Evolutionary conservation across 805 yeast genomes (phyloP).

Genomic region (Spathaspora girioi): DNA sequence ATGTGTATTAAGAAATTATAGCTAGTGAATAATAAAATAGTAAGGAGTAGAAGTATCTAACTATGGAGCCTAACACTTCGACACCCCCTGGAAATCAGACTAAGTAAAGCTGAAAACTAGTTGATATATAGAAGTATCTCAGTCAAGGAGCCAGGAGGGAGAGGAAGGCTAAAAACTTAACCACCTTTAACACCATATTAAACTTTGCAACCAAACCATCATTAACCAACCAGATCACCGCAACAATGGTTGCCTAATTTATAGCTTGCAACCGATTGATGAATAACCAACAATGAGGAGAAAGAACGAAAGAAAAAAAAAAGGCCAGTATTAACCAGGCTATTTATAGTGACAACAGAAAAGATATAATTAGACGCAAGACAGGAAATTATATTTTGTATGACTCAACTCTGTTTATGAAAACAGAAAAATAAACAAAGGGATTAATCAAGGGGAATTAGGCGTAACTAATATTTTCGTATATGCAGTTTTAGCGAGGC

Average conservation of each 20-base stretch:
- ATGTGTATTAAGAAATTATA: not conserved
- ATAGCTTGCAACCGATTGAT: not conserved
- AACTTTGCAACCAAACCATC: not conserved
- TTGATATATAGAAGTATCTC: constrained; percentile 1
- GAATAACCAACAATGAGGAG: not conserved
- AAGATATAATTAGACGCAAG: no score
- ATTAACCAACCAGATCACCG: not conserved
- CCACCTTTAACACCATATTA: not conserved
- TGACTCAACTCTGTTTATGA: not conserved
- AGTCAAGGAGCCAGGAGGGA: not conserved
- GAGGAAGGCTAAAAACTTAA: no score
- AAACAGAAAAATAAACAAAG: not conserved
- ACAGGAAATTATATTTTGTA: not conserved
- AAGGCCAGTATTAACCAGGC: not conserved
- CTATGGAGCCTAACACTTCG: not conserved
- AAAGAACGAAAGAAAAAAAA: not conserved
- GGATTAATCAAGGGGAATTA: not conserved
- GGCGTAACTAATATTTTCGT: not conserved
- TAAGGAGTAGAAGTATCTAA: not conserved
- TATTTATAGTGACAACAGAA: no score
- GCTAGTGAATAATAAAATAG: not conserved
- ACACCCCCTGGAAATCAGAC: not conserved
- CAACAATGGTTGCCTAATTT: not conserved
- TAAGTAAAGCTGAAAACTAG: not conserved
- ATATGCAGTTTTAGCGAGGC: no score